Base-by-base conservation (phyloP, 805 yeast genomes). In the Yarrowia alimentaria region DNA sequence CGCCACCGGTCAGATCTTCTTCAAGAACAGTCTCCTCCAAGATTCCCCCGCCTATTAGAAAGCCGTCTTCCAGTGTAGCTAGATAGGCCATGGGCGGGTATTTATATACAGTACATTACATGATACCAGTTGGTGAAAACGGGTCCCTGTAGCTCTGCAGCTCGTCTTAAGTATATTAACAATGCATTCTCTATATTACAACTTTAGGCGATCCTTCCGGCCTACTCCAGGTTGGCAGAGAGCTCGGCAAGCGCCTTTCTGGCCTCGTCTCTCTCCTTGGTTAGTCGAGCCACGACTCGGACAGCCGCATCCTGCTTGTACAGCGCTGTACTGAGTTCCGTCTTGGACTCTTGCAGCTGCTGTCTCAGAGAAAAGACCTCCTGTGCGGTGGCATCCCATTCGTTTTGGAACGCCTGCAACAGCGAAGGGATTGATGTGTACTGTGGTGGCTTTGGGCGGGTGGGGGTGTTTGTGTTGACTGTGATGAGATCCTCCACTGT, bases 251-350 rank as follows among this genome's bases (percentile, higher is more conserved):
- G 68, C 2, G 89, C 88, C n/a, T 61, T 62, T 54, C 75, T 74
- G 2, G 90, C 83, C 37, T 80, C 85, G 55, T 87, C 94, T 31
- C 89, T 69, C 59, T 90, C 96, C 51, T 74, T 73, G n/a, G 83
- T 69, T 1, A 87, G 79, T 25, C 75, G 73, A 0, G 94, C 81
- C 1, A 91, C 94, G 1, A 90, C 96, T 52, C 90, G 71, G 3
- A 85, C 80, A 2, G 96, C 95, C 0, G 97, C 96, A 63, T 90
- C 98, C 56, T 85, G 85, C 60, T 82, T 83, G 60, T 88, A 90
- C 31, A 89, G 68, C 0, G 95, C 82, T 2, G 83, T 69, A 22
- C 93, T 81, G 42, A 90, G 69, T 59, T 88, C 91, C 57, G 84
- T 79, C 53, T 83, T 76, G 1, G 89, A 74, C 18, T 71, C 70